Percentiles rank a stretch among this genome's conserved stretches.
Conservation (phyloP, 1,284 basidiomycete genomes). For the Marasmius oreades region DNA sequence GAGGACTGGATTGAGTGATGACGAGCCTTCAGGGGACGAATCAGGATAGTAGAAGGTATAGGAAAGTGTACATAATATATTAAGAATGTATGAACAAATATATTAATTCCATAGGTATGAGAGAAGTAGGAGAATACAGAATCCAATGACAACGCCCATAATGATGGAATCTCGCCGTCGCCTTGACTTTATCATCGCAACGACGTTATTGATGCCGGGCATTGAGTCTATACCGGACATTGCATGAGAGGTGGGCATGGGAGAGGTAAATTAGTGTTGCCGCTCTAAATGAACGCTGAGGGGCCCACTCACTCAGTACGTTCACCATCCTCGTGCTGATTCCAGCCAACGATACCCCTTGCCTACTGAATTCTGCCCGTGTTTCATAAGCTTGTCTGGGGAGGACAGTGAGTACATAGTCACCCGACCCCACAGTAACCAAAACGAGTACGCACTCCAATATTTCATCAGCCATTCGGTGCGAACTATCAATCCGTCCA, state of each 20-base stretch:
- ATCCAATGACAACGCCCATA: constrained; percentile 80
- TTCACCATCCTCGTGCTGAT: constrained; percentile 84
- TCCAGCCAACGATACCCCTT: constrained; percentile 69
- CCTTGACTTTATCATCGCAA: constrained; percentile 90
- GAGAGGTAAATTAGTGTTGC: not conserved
- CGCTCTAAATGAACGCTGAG: not conserved
- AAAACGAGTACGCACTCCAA: constrained; percentile 60
- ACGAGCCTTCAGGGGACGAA: constrained; percentile 6
- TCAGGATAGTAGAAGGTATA: not conserved
- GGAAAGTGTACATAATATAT: not conserved
- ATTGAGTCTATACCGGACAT: constrained; percentile 77
- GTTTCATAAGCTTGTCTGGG: constrained; percentile 96
- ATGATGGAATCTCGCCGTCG: constrained; percentile 90
- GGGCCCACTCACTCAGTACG: constrained; percentile 65
- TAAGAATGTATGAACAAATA: not conserved
- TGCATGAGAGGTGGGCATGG: not conserved
- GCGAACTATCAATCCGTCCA: constrained; percentile 85
- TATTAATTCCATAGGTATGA: constrained; percentile 59
- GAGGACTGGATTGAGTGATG: constrained; percentile 10
- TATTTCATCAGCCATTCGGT: constrained; percentile 92
- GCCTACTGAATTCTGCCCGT: constrained; percentile 88
- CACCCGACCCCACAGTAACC: constrained; percentile 3
- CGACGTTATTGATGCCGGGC: constrained; percentile 89
- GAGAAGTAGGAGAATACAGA: constrained; percentile 79
- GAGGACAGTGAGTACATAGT: constrained; percentile 11